Evolutionary conservation across 2,329 filamentous ascomycete species (phyloP).

Genomic region (Penicillium sp.): DNA sequence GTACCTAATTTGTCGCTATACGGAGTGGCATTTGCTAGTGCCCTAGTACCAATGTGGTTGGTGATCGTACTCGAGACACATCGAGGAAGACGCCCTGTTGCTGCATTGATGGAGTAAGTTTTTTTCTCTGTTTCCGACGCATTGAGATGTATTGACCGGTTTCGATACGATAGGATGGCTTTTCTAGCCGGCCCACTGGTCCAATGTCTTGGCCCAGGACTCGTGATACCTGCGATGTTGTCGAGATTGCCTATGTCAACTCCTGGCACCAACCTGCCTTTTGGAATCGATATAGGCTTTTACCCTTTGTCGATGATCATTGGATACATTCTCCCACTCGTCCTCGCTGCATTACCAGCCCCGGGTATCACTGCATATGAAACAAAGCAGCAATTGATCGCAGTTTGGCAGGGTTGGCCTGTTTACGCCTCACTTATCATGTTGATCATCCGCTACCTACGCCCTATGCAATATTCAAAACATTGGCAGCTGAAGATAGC

Average conservation of each 20-base stretch:
- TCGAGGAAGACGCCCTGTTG: neutral
- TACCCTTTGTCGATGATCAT: neutral
- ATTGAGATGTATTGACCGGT: neutral
- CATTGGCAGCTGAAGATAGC: neutral
- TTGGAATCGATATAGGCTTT: neutral
- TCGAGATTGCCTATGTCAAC: neutral
- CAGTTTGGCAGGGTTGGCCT: neutral
- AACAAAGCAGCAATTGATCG: neutral
- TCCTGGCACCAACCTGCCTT: neutral
- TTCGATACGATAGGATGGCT: neutral
- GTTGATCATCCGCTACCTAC: neutral
- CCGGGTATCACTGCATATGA: neutral
- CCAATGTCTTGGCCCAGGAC: neutral
- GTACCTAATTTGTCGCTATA: neutral
- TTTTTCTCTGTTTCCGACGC: neutral
- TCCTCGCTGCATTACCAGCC: neutral
- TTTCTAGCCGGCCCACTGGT: neutral
- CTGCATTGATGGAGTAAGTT: neutral
- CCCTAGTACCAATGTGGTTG: neutral
- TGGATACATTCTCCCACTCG: neutral
- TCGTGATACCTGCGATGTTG: neutral
- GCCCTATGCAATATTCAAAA: neutral
- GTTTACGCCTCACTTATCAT: neutral
- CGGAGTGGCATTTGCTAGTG: neutral
- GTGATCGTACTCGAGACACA: neutral